Evolutionary conservation across 2,329 filamentous ascomycete species (phyloP).

Genomic region (Aspergillus flavus): DNA sequence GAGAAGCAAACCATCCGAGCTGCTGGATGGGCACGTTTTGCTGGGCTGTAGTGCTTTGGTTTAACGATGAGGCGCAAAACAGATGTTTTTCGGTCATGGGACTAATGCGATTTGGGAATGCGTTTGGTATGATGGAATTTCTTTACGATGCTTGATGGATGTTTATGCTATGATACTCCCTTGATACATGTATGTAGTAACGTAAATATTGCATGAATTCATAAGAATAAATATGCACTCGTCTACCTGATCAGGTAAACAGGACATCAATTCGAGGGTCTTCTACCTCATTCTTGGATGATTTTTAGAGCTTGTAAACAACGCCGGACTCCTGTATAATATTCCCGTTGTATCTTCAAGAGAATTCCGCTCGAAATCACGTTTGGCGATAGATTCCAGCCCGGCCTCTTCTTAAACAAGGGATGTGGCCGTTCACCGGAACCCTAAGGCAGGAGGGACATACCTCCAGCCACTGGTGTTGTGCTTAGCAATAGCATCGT

Average conservation of each 20-base stretch:
- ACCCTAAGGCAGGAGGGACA: not conserved
- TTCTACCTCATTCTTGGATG: too few species aligned
- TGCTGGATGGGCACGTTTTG: constrained; percentile 51
- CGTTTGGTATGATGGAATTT: constrained; percentile 1
- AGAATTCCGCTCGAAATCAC: too few species aligned
- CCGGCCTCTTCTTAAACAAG: too few species aligned
- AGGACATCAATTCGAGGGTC: too few species aligned
- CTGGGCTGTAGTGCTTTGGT: constrained; percentile 39
- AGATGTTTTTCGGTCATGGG: not conserved
- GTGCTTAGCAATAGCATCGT: not conserved
- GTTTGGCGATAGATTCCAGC: too few species aligned
- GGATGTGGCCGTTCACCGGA: not conserved
- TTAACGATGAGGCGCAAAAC: too few species aligned
- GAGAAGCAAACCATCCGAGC: constrained; percentile 32
- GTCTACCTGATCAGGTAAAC: too few species aligned
- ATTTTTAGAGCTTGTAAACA: too few species aligned
- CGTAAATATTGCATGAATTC: not conserved
- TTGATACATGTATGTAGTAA: constrained; percentile 1
- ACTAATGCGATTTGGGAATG: not conserved
- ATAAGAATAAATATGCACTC: not conserved
- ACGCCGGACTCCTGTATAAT: too few species aligned
- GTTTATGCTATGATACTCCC: constrained; percentile 6
- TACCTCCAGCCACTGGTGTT: not conserved
- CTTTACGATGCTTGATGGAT: constrained; percentile 4
- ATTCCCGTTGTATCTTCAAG: too few species aligned